Percentiles rank a stretch among this genome's conserved stretches.
Conservation (phyloP, 352 stramenopile genomes). For the Phytophthora kernoviae region DNA sequence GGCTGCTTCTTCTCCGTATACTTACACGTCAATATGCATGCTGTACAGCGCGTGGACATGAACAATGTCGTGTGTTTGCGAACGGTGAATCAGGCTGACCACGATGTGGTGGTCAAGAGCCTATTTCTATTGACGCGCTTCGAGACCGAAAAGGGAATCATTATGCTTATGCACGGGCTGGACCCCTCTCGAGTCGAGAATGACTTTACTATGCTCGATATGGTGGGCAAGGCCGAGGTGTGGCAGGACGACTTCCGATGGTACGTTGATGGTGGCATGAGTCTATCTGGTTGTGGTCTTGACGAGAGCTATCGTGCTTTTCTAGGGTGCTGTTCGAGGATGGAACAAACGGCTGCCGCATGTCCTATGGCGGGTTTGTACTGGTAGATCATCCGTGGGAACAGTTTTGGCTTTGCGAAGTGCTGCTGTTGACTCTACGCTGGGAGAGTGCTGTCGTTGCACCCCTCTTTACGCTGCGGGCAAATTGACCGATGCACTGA, state of each 20-base stretch:
- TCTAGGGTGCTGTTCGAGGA: conserved; percentile 49
- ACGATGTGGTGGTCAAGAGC: conserved; percentile 47
- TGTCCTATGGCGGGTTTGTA: conserved; percentile 44
- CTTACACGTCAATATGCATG: conserved; percentile 41
- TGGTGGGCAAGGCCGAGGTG: conserved; percentile 45
- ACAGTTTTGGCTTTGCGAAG: conserved; percentile 58
- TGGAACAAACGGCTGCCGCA: conserved; percentile 34
- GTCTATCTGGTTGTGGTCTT: neutral
- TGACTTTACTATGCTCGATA: conserved; percentile 37
- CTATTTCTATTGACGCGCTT: conserved; percentile 54
- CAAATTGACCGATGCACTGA: conserved; percentile 20
- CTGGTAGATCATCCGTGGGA: conserved; percentile 41
- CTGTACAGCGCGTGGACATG: conserved; percentile 46
- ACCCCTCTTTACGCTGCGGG: conserved; percentile 48
- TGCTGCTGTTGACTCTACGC: conserved; percentile 48
- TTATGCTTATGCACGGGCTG: conserved; percentile 40
- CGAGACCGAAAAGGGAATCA: conserved; percentile 45
- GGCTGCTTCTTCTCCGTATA: conserved; percentile 47
- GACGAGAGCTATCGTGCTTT: conserved; percentile 2
- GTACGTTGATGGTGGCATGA: conserved; percentile 19
- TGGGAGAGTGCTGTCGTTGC: conserved; percentile 50
- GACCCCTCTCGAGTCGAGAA: conserved; percentile 45
- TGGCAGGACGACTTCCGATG: conserved; percentile 50
- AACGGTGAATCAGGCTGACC: conserved; percentile 47
- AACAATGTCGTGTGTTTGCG: conserved; percentile 50